Evolutionary conservation across 2,329 filamentous ascomycete genomes (phyloP).

Genomic region (Arthrobotrys pseudoclavata): DNA sequence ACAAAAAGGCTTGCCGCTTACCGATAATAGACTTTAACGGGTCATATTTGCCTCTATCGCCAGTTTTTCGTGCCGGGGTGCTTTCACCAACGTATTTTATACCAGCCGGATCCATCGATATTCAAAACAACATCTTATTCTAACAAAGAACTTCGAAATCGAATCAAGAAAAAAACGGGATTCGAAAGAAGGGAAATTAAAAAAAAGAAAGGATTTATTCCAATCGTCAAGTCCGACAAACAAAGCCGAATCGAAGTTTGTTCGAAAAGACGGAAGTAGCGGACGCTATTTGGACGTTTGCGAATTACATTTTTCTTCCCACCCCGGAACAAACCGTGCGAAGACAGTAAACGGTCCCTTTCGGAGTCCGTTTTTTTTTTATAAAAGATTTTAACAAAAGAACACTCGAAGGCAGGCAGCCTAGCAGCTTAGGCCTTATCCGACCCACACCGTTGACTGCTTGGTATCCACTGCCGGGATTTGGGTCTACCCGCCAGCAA

Average conservation of each 20-base stretch:
- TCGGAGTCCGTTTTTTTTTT: slow-evolving; percentile 14
- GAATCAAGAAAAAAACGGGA: slow-evolving; percentile 2
- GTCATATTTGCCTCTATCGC: slow-evolving; percentile 6
- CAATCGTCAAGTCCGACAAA: slow-evolving; percentile 13
- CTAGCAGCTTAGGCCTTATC: slow-evolving; percentile 47
- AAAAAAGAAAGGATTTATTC: neutral
- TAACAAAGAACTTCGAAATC: slow-evolving; percentile 11
- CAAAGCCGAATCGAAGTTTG: slow-evolving; percentile 18
- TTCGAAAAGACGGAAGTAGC: slow-evolving; percentile 17
- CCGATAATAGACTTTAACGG: slow-evolving; percentile 13
- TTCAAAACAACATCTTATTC: neutral
- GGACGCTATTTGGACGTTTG: slow-evolving; percentile 54
- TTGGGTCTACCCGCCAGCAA: neutral
- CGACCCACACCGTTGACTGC: slow-evolving; percentile 4
- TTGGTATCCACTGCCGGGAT: slow-evolving; percentile 17
- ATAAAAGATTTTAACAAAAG: neutral
- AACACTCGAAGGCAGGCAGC: slow-evolving; percentile 33
- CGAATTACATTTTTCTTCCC: slow-evolving; percentile 51
- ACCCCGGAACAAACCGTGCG: slow-evolving; percentile 47
- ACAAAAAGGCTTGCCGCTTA: neutral
- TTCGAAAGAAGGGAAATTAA: neutral
- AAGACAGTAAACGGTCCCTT: slow-evolving; percentile 22
- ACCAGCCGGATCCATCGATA: slow-evolving; percentile 20
- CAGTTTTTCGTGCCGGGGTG: slow-evolving; percentile 10
- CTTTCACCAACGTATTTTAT: slow-evolving; percentile 8